These are phyloP conservation scores for Mesostigma viride DNA, from an alignment of 139 green algal genomes.

Conservation along the genomic window DNA sequence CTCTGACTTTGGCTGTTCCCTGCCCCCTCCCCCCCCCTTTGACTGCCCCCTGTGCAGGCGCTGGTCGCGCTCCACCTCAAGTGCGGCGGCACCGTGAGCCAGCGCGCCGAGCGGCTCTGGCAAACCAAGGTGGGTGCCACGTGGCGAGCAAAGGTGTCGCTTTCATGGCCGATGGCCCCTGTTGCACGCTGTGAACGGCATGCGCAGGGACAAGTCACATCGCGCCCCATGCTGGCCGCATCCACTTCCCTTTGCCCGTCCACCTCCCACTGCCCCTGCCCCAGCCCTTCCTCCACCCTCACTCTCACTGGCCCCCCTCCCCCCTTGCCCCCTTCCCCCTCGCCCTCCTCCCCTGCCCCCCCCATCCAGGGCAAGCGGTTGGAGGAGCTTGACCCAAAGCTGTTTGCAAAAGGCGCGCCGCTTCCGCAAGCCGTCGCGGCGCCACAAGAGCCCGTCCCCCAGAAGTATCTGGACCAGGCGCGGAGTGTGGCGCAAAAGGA, in stretches of 20 bases:
- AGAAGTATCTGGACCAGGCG: not conserved
- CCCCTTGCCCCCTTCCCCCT: not conserved
- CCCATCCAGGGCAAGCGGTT: constrained; percentile 23
- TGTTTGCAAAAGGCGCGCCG: constrained; percentile 32
- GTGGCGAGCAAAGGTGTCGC: too few species aligned
- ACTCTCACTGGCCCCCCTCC: not conserved
- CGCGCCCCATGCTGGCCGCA: not conserved
- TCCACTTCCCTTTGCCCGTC: constrained; percentile 32
- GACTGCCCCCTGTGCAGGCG: constrained; percentile 52
- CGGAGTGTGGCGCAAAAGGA: not conserved
- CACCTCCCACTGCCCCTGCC: constrained; percentile 29
- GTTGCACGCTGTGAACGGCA: too few species aligned
- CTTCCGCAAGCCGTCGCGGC: constrained; percentile 11
- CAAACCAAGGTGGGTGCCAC: constrained; percentile 51
- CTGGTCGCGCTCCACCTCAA: constrained; percentile 78
- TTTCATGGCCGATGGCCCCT: too few species aligned
- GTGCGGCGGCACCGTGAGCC: constrained; percentile 68
- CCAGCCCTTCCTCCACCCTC: not conserved
- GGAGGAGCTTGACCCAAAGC: constrained; percentile 32
- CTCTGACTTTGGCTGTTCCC: too few species aligned
- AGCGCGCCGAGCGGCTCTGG: constrained; percentile 77
- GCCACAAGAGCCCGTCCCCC: not conserved
- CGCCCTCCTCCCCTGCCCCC: not conserved
- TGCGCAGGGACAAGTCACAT: constrained; percentile 18
- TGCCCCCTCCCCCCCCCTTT: too few species aligned